Base-by-base conservation (phyloP, 192 early-diverging fungal species). In the Backusella tarrabulga region DNA sequence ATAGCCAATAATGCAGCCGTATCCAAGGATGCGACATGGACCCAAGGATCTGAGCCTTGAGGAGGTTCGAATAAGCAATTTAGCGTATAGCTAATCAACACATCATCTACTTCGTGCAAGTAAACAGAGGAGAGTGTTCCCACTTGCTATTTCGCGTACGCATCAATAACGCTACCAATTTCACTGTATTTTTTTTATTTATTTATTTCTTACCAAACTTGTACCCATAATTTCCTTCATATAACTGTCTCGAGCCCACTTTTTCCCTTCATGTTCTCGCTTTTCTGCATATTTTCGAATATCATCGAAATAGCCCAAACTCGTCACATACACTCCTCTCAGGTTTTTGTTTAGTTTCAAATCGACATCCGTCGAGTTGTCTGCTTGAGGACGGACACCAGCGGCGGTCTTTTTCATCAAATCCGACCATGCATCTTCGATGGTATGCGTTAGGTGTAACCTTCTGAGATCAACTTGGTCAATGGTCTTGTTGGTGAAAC, bases 211-310 rank as follows among this genome's bases (percentile, higher is more conserved):
- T 84, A 90, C 88, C 76, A 90, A 72, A 38, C 86, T 83, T 38
- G 83, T 72, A n/a, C 84, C 84, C 87, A 90, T 88, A 29, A 90
- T 90, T 60, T 88, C 87, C 26, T 71, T 79, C 70, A 83, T 84
- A 54, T 88, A 90, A 42, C 78, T 77, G 15, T 85, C 82, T 29
- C 75, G 68, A 4, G 83, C 54, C 73, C 41, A 79, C 21, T 81
- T 83, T 12, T 83, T 87, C 3, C 85, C 83, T 67, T 90, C 79
- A 14, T 78, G 67, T 34, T 82, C 71, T 15, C 79, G 73, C 23
- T 79, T 79, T 40, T 86, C 81, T n/a, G 80, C 79, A 54, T 85
- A 81, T 0, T 75, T 74, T 40, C 81, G 79, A 56, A 90, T 80
- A 67, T 90, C 88, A 17, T 83, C 60, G 79, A 82, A 90, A 78